phyloP scores from a whole-genome alignment of 192 early-diverging fungal genomes.

The Podila verticillata region DNA sequence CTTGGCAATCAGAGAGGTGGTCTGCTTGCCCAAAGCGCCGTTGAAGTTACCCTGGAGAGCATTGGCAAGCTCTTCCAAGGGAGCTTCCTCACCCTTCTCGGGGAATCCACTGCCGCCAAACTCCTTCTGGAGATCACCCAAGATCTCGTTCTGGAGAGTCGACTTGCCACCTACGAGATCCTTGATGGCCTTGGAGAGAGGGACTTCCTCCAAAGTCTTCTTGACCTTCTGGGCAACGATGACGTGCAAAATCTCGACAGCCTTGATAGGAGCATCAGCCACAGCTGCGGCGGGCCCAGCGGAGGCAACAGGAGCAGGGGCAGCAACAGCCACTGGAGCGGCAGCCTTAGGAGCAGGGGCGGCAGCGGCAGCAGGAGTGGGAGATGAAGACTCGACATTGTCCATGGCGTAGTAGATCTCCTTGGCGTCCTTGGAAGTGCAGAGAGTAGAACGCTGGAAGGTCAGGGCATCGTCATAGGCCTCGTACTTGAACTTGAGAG shows the following conservation, averaged over 20 bases:
- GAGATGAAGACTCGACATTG: slow-evolving; percentile 66
- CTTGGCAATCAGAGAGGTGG: slow-evolving; percentile 76
- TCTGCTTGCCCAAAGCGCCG: slow-evolving; percentile 85
- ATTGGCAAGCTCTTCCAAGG: slow-evolving; percentile 80
- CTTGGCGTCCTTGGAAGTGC: slow-evolving; percentile 88
- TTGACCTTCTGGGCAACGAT: slow-evolving; percentile 93
- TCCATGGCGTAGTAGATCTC: slow-evolving; percentile 96
- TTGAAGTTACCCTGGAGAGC: slow-evolving; percentile 66
- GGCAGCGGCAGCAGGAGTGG: slow-evolving; percentile 58
- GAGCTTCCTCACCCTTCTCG: slow-evolving; percentile 91
- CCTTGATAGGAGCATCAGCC: slow-evolving; percentile 83
- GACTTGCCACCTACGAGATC: slow-evolving; percentile 95
- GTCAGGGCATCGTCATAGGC: slow-evolving; percentile 95
- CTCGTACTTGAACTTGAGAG: slow-evolving; percentile 96
- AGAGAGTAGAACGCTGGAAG: slow-evolving; percentile 88
- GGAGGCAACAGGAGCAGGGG: slow-evolving; percentile 63
- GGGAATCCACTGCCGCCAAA: slow-evolving; percentile 78
- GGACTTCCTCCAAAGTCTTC: slow-evolving; percentile 78
- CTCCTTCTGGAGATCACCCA: slow-evolving; percentile 93
- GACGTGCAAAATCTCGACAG: slow-evolving; percentile 82
- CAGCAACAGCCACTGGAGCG: slow-evolving; percentile 58
- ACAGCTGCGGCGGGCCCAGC: slow-evolving; percentile 71
- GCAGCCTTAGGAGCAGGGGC: slow-evolving; percentile 57
- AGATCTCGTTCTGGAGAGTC: slow-evolving; percentile 94
- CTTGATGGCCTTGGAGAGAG: slow-evolving; percentile 82